A percentile compares a stretch with the other conserved stretches of the same genome.
phyloP scores from a whole-genome alignment of 148 eudicot genomes.

The Silene latifolia region DNA sequence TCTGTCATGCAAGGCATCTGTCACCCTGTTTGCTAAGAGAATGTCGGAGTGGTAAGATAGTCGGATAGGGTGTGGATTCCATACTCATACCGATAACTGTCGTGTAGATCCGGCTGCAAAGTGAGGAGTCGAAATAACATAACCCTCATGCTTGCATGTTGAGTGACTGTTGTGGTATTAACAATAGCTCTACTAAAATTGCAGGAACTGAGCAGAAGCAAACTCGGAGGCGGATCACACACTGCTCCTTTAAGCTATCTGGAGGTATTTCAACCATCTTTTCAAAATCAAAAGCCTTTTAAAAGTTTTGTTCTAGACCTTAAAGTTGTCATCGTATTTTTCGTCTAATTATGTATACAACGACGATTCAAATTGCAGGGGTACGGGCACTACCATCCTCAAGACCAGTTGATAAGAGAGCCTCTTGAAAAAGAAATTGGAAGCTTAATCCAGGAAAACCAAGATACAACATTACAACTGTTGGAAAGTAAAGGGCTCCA shows the following conservation, averaged over 20 bases:
- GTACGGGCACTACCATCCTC: conserved; percentile 22
- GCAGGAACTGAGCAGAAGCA: conserved; percentile 21
- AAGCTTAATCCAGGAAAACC: conserved; percentile 19
- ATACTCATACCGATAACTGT: no score
- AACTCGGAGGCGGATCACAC: conserved; percentile 22
- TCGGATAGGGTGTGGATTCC: no score
- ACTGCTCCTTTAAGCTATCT: conserved; percentile 17
- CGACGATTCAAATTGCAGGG: conserved; percentile 19
- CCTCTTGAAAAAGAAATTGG: conserved; percentile 26
- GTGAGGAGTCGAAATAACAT: no score
- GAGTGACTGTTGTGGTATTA: neutral
- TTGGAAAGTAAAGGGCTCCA: conserved; percentile 23
- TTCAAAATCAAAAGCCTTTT: neutral
- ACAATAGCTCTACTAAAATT: neutral
- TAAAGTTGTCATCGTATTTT: neutral
- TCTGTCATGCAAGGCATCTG: no score
- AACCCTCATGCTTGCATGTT: neutral
- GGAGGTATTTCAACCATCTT: conserved; percentile 18
- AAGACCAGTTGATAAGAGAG: conserved; percentile 10
- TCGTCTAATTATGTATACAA: neutral
- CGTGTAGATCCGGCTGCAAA: no score
- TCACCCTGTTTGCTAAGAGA: no score
- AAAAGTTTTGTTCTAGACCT: neutral
- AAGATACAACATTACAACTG: conserved; percentile 3
- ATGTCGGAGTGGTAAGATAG: no score